Evolutionary conservation across 306 rosid species (phyloP), one percentile per base, ranked within the genome.

Genomic region (Prunus armeniaca): DNA sequence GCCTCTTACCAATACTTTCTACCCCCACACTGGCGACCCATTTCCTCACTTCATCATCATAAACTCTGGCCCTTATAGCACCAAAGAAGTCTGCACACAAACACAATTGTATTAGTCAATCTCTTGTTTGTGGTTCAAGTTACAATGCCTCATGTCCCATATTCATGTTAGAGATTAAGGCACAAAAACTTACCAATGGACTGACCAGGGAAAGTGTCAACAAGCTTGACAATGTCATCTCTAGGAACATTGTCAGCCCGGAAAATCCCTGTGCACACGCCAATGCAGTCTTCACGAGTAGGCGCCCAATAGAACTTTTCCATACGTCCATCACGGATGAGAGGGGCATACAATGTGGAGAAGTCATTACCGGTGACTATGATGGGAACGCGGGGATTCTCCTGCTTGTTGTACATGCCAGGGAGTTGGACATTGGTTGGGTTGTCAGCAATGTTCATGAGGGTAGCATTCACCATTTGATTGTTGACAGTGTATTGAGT

Each of bases 251-350:
- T 72, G 67, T 88, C 91, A 9, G 80, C 68, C 54, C 83, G 64
- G 79, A 91, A 88, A 52, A 91, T 91, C 20, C 96, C 96, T 3
- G 76, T 65, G 83, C 96, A 91, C 38, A 88, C 93, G 75, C 96
- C 96, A 28, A 91, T 84, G 24, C 88, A 18, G 64, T 91, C 93
- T 8, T 91, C 96, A 0, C 93, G 65, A 41, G 96, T 89, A 41
- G 96, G 96, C 0, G 96, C 91, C 96, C 96, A 91, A 57, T 91
- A 89, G 84, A 91, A 91, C 47, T 91, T 91, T 69, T 89, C 96
- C 96, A 91, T 91, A 0, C 96, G 92, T 0, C 96, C 96, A 80
- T 91, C 96, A 12, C 96, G 96, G 32, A 91, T 88, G 74, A 91
- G 91, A 79, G 96, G 96, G 28, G 91, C 96, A 54, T 91, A 91